phyloP scores from a whole-genome alignment of 2,329 filamentous ascomycete species.

The Magnaporthiopsis rhizophila region DNA sequence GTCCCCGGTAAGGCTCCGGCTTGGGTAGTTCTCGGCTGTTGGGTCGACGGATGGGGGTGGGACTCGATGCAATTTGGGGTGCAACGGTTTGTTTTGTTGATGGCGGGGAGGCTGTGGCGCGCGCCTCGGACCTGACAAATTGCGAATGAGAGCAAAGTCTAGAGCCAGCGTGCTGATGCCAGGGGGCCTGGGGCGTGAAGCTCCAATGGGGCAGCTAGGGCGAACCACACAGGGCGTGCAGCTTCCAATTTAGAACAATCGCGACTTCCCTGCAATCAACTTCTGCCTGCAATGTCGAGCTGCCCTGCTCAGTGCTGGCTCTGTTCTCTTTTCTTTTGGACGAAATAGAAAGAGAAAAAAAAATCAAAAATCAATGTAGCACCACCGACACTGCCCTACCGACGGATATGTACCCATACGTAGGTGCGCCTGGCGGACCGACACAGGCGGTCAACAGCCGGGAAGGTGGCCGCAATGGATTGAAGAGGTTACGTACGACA shows the following conservation, averaged over 20 bases:
- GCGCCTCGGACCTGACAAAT: not conserved
- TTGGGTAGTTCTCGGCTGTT: not conserved
- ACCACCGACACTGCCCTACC: not conserved
- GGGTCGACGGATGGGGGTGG: not conserved
- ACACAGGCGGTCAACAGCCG: not conserved
- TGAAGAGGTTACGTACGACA: not conserved
- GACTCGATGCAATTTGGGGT: not conserved
- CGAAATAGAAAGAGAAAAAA: not conserved
- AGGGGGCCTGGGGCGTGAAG: not conserved
- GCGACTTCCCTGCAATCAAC: not conserved
- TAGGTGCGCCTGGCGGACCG: too few species aligned
- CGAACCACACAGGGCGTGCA: not conserved
- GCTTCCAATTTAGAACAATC: too few species aligned
- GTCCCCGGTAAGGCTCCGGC: not conserved
- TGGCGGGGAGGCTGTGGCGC: not conserved
- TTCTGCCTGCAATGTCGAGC: not conserved
- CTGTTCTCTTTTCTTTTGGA: not conserved
- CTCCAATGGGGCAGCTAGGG: not conserved
- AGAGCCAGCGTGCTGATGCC: not conserved
- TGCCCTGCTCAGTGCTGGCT: not conserved
- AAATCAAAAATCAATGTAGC: not conserved
- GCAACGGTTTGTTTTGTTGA: not conserved
- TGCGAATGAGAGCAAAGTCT: not conserved
- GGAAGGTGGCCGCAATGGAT: not conserved
- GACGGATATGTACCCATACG: not conserved